phyloP scores from a whole-genome alignment of 2,329 filamentous ascomycete species.

The Neonectria punicea region DNA sequence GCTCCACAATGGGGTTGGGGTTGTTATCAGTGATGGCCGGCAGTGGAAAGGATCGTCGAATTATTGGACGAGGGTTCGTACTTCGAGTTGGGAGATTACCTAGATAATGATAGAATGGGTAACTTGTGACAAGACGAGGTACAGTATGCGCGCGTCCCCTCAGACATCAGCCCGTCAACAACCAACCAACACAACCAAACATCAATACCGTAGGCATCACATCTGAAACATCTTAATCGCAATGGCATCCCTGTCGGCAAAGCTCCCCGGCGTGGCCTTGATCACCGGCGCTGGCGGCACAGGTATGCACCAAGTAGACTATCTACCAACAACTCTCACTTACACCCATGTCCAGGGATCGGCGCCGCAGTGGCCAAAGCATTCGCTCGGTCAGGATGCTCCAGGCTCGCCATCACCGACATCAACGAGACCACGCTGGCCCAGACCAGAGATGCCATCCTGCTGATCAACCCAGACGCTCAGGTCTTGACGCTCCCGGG shows the following conservation, averaged over 20 bases:
- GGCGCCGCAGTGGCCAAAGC: slow-evolving; percentile 63
- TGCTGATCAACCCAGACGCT: slow-evolving; percentile 46
- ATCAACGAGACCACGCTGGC: slow-evolving; percentile 55
- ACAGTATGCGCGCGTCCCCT: background rate
- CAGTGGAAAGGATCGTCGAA: background rate
- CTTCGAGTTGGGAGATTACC: background rate
- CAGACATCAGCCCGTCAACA: background rate
- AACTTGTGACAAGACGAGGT: background rate
- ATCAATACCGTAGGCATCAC: background rate
- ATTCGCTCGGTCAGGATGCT: slow-evolving; percentile 62
- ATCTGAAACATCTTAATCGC: background rate
- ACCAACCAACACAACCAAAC: background rate
- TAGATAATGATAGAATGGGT: too few relatives aligned
- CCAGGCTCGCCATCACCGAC: slow-evolving; percentile 64
- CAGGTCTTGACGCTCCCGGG: slow-evolving; percentile 51
- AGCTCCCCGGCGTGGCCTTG: slow-evolving; percentile 57
- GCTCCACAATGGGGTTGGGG: background rate
- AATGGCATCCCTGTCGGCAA: slow-evolving; percentile 32
- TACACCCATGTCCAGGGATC: slow-evolving; percentile 56
- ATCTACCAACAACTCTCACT: background rate
- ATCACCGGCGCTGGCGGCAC: slow-evolving; percentile 61
- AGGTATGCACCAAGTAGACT: slow-evolving; percentile 44
- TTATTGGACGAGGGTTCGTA: background rate
- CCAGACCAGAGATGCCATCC: slow-evolving; percentile 48
- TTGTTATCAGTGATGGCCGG: background rate